Evolutionary conservation across 192 early-diverging fungal species (phyloP).

Genomic region (Podila epigama): DNA sequence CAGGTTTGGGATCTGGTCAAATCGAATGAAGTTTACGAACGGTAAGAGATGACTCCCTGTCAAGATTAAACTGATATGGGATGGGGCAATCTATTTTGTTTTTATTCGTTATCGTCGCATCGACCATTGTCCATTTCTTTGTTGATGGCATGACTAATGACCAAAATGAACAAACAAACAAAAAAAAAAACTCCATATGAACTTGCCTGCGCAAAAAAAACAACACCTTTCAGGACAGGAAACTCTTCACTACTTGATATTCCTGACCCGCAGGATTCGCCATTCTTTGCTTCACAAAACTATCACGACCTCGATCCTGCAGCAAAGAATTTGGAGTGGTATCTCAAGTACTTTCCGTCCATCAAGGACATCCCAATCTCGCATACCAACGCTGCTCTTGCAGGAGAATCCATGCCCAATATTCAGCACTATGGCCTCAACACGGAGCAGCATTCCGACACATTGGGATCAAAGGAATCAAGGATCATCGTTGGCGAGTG

Average conservation of each 20-base stretch:
- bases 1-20: constrained; percentile 53
- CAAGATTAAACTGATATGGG: neutral
- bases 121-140: no score
- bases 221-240: constrained; percentile 15
- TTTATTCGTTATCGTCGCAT: no score
- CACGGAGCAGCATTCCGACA: constrained; percentile 41
- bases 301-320: constrained; percentile 43
- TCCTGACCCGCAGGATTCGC: constrained; percentile 28
- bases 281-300: constrained; percentile 45
- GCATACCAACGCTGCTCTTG: constrained; percentile 33
- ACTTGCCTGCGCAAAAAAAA: neutral
- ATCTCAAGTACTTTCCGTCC: constrained; percentile 46
- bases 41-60: constrained; percentile 4
- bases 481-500: constrained; percentile 46
- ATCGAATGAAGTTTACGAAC: constrained; percentile 45
- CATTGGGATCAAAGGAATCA: constrained; percentile 23
- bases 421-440: constrained; percentile 48
- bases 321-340: constrained; percentile 46
- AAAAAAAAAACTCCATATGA: neutral
- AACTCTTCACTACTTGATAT: constrained; percentile 30
- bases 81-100: neutral
- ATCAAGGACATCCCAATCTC: constrained; percentile 46
- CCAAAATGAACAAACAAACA: neutral
- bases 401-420: constrained; percentile 44
- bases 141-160: no score